phyloP scores from a whole-genome alignment of 352 stramenopile species.

The Globisporangium nodosum region DNA sequence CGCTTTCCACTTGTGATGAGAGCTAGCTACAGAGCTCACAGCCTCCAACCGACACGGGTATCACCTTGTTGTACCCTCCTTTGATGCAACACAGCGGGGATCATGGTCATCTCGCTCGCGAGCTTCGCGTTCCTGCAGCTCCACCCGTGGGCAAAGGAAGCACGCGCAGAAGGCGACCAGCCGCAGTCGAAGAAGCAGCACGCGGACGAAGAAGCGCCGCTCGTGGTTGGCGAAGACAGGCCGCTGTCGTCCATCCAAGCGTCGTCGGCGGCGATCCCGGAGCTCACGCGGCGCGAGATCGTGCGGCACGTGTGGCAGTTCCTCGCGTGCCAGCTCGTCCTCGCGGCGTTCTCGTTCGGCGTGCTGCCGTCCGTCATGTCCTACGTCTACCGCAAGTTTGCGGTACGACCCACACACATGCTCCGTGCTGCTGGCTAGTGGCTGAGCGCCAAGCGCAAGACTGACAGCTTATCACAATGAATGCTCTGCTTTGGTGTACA shows the following conservation, averaged over 20 bases:
- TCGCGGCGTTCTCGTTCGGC: constrained; percentile 61
- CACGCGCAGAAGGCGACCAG: constrained; percentile 9
- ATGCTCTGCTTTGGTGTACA: constrained; percentile 5
- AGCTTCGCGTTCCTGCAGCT: constrained; percentile 53
- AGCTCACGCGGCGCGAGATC: constrained; percentile 16
- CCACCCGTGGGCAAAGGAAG: constrained; percentile 27
- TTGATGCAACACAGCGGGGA: constrained; percentile 16
- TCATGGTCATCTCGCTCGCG: constrained; percentile 47
- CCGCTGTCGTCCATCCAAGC: constrained; percentile 8
- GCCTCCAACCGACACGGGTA: no score
- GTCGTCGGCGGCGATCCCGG: constrained; percentile 1
- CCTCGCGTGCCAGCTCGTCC: constrained; percentile 42
- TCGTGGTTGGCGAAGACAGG: constrained; percentile 9
- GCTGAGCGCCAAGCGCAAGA: no score
- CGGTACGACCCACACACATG: constrained; percentile 21
- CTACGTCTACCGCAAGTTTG: constrained; percentile 68
- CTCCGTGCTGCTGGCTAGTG: no score
- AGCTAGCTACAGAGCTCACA: no score
- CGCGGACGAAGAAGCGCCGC: constrained; percentile 23
- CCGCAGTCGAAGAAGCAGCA: not conserved
- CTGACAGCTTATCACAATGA: no score
- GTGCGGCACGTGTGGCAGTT: constrained; percentile 44
- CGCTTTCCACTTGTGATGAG: not conserved
- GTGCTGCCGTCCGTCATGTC: constrained; percentile 66
- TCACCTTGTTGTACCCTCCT: no score